These are phyloP conservation scores for Clathrus columnatus DNA, from an alignment of 768 basidiomycete species.

Conservation along the genomic window DNA sequence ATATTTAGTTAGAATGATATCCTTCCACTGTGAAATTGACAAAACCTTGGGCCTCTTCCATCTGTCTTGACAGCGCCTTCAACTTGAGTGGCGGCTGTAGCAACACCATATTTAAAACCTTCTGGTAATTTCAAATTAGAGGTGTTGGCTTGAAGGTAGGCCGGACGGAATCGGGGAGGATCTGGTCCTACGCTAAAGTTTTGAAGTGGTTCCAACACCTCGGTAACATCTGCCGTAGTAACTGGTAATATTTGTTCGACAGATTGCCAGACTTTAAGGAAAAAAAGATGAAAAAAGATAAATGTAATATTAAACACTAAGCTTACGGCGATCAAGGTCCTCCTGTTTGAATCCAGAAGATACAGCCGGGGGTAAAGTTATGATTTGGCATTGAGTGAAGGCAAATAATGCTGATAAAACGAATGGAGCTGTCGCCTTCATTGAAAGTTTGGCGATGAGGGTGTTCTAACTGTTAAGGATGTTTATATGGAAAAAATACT, in stretches of 20 bases:
- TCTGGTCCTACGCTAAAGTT: constrained; percentile 1
- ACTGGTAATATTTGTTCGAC: constrained; percentile 1
- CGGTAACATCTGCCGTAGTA: background rate
- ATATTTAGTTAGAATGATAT: background rate
- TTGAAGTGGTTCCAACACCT: background rate
- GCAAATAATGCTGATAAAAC: too few relatives aligned
- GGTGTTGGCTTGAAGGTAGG: constrained; percentile 1
- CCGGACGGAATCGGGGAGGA: constrained; percentile 1
- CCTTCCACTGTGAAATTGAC: background rate
- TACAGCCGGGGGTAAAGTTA: background rate
- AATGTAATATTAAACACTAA: background rate
- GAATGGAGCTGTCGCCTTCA: too few relatives aligned
- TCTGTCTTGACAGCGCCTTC: constrained; percentile 44
- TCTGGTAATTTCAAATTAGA: constrained; percentile 35
- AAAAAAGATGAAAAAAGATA: background rate
- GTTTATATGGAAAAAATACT: too few relatives aligned
- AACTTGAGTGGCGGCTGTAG: constrained; percentile 45
- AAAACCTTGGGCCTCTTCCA: constrained; percentile 33
- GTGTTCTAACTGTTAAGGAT: too few relatives aligned
- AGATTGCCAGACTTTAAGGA: background rate
- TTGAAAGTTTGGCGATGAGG: too few relatives aligned
- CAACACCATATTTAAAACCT: constrained; percentile 43
- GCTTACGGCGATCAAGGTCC: background rate
- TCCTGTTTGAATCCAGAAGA: background rate
- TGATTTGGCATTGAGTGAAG: too few relatives aligned